Evolutionary conservation across 2,329 filamentous ascomycete species (phyloP), one percentile per base, ranked within the genome.

Genomic region (Huntiella decipiens): DNA sequence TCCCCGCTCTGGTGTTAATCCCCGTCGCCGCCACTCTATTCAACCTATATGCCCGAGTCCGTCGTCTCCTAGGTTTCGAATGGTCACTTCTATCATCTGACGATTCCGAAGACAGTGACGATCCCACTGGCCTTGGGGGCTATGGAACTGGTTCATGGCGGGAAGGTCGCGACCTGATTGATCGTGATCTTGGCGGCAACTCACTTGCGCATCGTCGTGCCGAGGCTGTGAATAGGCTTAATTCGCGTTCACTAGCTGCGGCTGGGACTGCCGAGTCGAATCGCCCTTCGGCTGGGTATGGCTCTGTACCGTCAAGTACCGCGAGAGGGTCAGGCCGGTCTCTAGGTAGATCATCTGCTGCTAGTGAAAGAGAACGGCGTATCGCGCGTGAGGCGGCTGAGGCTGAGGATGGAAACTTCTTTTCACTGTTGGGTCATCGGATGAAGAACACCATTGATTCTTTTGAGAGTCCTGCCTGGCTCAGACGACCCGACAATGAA

Each of bases 391-490:
- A 70, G 15, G 70, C 73, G 0, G 70, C 71, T 5, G 71, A 73
- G n/a, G 68, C 73, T 1, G 79, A 82, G 31, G 77, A 86, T 11
- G 82, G 85, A 46, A 84, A 79, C 52, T 84, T 94, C 60, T 86
- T 96, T 56, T 73, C 82, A 53, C 79, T 80, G 32, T 76, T 96
- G 51, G 77, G 82, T 0, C 82, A 92, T 57, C 72, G 88, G 33
- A 78, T 98, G 54, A 82, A 79, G 61, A 98, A 98, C 56, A 96
- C 91, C 0, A 75, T 96, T 44, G 88, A 96, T 51, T 81, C 77
- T 0, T 71, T 85, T 2, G 80, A 86, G 44, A 71, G 79, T 28
- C 88, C 91, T 0, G 77, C 77, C 52, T 96, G 87, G 86, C 22
- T 28, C 22, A 1, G 22, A 28, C 22, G 22, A 28, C 22, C 22